These are phyloP conservation scores for Fusarium begoniae DNA, from an alignment of 2,329 filamentous ascomycete genomes.

Conservation along the genomic window DNA sequence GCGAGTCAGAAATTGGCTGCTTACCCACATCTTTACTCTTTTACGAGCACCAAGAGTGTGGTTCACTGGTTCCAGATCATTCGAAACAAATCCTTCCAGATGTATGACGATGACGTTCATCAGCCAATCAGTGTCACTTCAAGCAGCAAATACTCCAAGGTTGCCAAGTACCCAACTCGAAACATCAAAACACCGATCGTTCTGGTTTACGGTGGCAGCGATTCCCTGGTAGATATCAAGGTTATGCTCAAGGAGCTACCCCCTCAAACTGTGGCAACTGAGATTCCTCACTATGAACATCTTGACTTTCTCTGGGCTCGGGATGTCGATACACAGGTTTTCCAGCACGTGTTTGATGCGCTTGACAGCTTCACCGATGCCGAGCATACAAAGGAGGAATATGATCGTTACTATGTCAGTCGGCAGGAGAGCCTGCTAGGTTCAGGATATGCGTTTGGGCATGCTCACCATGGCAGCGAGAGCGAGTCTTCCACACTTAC, in stretches of 20 bases:
- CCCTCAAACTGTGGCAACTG: constrained; percentile 81
- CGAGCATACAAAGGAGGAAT: constrained; percentile 68
- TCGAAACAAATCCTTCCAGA: constrained; percentile 93
- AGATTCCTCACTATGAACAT: constrained; percentile 94
- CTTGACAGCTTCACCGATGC: constrained; percentile 75
- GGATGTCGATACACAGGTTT: constrained; percentile 85
- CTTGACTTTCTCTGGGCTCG: constrained; percentile 95
- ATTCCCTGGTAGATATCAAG: constrained; percentile 92
- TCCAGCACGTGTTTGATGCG: constrained; percentile 90
- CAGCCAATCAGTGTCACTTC: constrained; percentile 76
- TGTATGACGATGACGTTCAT: constrained; percentile 96
- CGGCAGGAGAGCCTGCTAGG: constrained; percentile 61
- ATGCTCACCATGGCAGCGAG: constrained; percentile 46
- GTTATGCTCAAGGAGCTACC: constrained; percentile 93
- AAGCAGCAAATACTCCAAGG: constrained; percentile 88
- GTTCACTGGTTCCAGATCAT: constrained; percentile 99
- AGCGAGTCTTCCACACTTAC: constrained; percentile 49
- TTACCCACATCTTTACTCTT: constrained; percentile 96
- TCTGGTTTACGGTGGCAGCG: constrained; percentile 90
- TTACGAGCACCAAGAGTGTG: constrained; percentile 94
- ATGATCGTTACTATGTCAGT: constrained; percentile 63
- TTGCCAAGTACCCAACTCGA: constrained; percentile 93
- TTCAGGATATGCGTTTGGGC: constrained; percentile 43
- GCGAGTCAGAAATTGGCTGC: constrained; percentile 90
- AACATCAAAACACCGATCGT: constrained; percentile 98